Percentiles rank a stretch among this genome's conserved stretches.
Evolutionary conservation across 257 asterid genomes (phyloP).

Genomic region (Nicotiana sylvestris): DNA sequence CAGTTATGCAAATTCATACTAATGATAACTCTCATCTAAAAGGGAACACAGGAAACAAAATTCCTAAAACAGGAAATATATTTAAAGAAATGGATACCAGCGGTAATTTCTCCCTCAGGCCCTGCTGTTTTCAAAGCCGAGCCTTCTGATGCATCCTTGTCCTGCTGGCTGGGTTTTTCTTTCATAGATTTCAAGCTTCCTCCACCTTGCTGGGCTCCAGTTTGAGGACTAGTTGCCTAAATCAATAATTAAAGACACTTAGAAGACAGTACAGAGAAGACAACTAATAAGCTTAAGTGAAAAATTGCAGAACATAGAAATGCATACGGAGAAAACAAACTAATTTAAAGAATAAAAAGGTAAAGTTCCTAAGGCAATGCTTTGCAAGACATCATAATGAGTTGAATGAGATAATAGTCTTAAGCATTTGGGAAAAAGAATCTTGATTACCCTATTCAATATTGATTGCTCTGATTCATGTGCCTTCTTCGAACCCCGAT

Average conservation of each 20-base stretch:
- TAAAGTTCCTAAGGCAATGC: background rate
- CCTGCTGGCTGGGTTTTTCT: constrained; percentile 72
- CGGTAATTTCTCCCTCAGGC: constrained; percentile 94
- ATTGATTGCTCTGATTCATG: constrained; percentile 79
- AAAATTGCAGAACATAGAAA: background rate
- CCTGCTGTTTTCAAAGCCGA: constrained; percentile 81
- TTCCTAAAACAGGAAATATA: background rate
- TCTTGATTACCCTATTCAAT: constrained; percentile 54
- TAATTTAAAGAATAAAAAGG: background rate
- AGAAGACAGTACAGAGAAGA: constrained; percentile 11
- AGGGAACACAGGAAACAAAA: background rate
- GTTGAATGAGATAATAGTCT: background rate
- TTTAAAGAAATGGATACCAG: constrained; percentile 44
- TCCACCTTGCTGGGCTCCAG: constrained; percentile 72
- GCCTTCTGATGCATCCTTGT: constrained; percentile 74
- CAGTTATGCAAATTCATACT: background rate
- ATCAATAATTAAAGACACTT: constrained; percentile 15
- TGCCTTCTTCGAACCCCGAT: constrained; percentile 74
- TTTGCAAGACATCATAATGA: background rate
- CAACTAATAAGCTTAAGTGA: background rate
- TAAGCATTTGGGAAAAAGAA: background rate
- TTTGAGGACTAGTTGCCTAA: constrained; percentile 94
- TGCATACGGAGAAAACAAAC: background rate
- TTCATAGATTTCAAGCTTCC: constrained; percentile 82
- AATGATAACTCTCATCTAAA: background rate